phyloP scores from a whole-genome alignment of 371 early-diverging fungal genomes.

The Circinella umbellata region DNA sequence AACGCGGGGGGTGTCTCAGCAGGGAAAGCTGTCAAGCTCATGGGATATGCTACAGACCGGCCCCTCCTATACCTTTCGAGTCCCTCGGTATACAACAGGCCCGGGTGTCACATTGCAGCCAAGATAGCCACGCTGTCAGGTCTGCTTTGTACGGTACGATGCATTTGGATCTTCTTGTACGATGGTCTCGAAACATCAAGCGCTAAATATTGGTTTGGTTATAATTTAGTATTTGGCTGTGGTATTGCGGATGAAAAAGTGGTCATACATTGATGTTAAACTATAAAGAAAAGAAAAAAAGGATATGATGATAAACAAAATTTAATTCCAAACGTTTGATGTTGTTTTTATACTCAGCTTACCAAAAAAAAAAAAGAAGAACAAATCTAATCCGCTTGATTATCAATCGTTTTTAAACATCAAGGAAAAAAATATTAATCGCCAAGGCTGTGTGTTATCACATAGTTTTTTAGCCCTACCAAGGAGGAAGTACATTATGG shows the following conservation, averaged over 20 bases:
- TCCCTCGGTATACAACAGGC: constrained; percentile 2
- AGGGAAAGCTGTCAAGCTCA: constrained; percentile 9
- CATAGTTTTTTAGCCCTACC: too few species aligned
- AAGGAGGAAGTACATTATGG: too few species aligned
- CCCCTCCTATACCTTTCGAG: constrained; percentile 3
- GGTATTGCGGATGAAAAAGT: constrained; percentile 2
- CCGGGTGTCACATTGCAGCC: constrained; percentile 7
- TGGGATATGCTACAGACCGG: constrained; percentile 4
- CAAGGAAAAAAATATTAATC: neutral
- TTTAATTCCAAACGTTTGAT: constrained; percentile 5
- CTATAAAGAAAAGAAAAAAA: too few species aligned
- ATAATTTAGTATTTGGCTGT: constrained; percentile 4
- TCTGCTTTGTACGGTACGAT: neutral
- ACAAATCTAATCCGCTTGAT: constrained; percentile 5
- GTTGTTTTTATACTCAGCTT: neutral
- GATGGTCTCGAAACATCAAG: constrained; percentile 3
- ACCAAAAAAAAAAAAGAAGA: too few species aligned
- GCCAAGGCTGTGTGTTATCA: neutral
- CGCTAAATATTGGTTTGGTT: constrained; percentile 1
- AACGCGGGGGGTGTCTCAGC: constrained; percentile 7
- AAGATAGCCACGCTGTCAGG: constrained; percentile 8
- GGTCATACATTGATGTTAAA: neutral
- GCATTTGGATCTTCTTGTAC: constrained; percentile 8
- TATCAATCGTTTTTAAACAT: too few species aligned
- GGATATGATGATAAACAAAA: constrained; percentile 1